Evolutionary conservation across 1,139 yeast genomes (phyloP), one percentile per base, ranked within the genome.

Genomic region (Diutina siamensis): DNA sequence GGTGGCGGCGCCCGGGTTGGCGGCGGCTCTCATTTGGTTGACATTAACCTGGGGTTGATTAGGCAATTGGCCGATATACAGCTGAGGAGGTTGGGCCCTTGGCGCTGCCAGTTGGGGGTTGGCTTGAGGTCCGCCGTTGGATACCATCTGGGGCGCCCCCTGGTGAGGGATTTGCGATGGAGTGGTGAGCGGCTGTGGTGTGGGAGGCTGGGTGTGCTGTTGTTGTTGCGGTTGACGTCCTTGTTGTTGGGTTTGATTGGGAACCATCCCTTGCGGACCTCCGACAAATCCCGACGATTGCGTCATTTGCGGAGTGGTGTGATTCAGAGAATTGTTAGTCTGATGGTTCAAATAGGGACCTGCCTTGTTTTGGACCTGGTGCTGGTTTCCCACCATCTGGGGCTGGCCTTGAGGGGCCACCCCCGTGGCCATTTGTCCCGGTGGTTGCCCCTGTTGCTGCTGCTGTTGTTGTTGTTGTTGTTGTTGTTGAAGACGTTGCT

Each of bases 381-480:
- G 42, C 13, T 7, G 42, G 42, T n/a, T 25, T 20, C 21, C 22
- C 10, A 38, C 21, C 33, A 25, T 18, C 12, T 38, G 42, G 4
- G 22, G 40, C 19, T 56, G 59, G n/a, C 47, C 47, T 44, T 57
- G 62, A 36, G 58, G 62, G 10, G 28, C 28, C 28, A 25, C 5
- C 10, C 28, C 28, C 28, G 28, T 25, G 28, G 28, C 28, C 28
- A 25, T 25, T 44, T 57, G 55, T 12, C 20, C 32, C 44, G n/a
- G 44, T 9, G 27, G n/a, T 35, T 18, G 36, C 31, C 7, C 10
- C 20, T 32, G 35, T 18, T 7, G 5, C 19, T 41, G 35, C 8
- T n/a, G 21, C 19, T 18, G 44, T 25, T 57, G 53, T 13, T 52
- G 60, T 35, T 57, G 62, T 44, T 54, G 54, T 28, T 41, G 52